phyloP scores from a whole-genome alignment of 192 early-diverging fungal species.

The Powellomyces hirtus region DNA sequence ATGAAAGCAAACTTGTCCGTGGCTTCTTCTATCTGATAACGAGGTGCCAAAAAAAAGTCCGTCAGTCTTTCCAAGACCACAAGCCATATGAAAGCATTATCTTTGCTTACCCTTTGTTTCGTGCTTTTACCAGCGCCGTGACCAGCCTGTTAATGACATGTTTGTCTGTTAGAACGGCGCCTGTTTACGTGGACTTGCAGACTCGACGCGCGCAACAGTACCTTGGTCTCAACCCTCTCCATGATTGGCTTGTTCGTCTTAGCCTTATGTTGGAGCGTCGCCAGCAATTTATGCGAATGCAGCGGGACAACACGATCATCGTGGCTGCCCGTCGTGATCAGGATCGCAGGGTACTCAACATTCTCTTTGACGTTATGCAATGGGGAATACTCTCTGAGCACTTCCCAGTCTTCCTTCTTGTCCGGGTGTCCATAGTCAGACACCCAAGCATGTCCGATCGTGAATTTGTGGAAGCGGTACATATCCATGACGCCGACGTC shows the following conservation, averaged over 20 bases:
- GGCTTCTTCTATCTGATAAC: constrained; percentile 55
- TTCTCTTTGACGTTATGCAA: constrained; percentile 60
- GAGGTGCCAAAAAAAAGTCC: neutral
- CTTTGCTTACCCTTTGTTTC: constrained; percentile 43
- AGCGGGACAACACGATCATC: constrained; percentile 50
- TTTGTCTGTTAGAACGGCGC: no score
- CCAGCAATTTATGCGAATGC: constrained; percentile 67
- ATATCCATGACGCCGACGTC: constrained; percentile 74
- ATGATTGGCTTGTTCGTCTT: constrained; percentile 56
- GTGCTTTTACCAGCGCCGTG: constrained; percentile 70
- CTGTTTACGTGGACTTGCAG: no score
- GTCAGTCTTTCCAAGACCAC: neutral
- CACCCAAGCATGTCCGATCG: constrained; percentile 69
- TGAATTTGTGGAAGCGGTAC: constrained; percentile 77
- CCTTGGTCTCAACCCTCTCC: constrained; percentile 63
- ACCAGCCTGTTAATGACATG: constrained; percentile 54
- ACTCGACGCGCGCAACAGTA: no score
- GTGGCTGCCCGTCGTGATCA: constrained; percentile 66
- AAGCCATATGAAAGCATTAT: no score
- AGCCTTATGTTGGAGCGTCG: constrained; percentile 59
- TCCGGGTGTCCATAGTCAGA: constrained; percentile 69
- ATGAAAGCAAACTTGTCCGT: constrained; percentile 67
- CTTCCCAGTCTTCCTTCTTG: constrained; percentile 63
- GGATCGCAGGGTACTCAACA: constrained; percentile 55
- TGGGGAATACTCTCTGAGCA: constrained; percentile 58